Evolutionary conservation across 345 rosid genomes (phyloP), one percentile per base, ranked within the genome.

Genomic region (Ailanthus altissimus): DNA sequence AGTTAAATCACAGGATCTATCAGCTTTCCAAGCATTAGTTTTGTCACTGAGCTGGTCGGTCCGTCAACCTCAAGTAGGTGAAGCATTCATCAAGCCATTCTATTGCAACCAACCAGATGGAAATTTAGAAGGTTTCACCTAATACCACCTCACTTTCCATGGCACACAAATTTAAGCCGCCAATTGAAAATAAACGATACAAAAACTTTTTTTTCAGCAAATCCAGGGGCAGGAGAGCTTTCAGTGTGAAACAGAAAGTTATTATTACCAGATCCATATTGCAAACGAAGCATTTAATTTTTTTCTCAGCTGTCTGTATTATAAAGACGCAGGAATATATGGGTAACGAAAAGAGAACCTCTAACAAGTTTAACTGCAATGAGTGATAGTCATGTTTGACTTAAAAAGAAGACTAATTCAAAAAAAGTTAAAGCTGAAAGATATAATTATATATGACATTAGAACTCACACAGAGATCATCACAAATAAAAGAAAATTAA

Each of bases 21-120:
- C 57, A 47, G 26, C 28, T 61, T 60, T 47, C 68, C 12, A 47
- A 8, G 45, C 57, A 28, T 18, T 9, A 12, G 40, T 9, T 20
- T 25, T 56, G 61, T 50, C 18, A 58, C 59, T 28, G 21, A 25
- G 45, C 26, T 62, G 70, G 32, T 78, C 74, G 70, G 60, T 63
- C 70, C 58, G 62, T 15, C 77, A 42, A 70, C 77, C 54, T 23
- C 82, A 32, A 71, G 25, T 47, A 74, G 74, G 60, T 66, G 69
- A 73, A 75, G 72, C 67, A 75, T 43, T 62, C 20, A 54, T 58
- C 59, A 60, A n/a, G 18, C 20, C 42, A 14, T 68, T 75, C 62
- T 59, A 23, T 43, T 58, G 36, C 77, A 71, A 54, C 72, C 49
- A 77, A 32, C 56, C 57, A 73, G 45, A 20, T 12, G 49, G 66